Evolutionary conservation across 2,329 filamentous ascomycete genomes (phyloP).

Genomic region (Penicillium sp.): DNA sequence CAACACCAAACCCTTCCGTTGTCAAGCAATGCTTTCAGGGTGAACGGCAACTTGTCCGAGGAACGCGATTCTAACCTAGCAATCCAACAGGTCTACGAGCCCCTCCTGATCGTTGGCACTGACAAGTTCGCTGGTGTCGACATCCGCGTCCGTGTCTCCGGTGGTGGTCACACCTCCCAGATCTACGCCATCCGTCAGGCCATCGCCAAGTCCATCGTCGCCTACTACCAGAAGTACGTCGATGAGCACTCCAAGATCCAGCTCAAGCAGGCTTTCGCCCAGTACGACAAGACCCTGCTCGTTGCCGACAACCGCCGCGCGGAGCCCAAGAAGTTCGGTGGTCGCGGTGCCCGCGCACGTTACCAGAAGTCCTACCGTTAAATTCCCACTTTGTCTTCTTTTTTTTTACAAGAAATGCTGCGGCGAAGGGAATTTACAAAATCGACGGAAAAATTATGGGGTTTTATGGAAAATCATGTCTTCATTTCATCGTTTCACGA

Average conservation of each 20-base stretch:
- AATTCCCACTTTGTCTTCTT: constrained; percentile 33
- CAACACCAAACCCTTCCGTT: constrained; percentile 1
- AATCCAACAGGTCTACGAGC: constrained; percentile 83
- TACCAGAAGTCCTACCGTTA: constrained; percentile 99
- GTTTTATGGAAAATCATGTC: constrained; percentile 20
- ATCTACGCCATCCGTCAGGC: constrained; percentile 99
- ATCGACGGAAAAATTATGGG: constrained; percentile 17
- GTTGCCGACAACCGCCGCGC: constrained; percentile 98
- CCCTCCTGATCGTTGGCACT: constrained; percentile 91
- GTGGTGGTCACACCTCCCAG: constrained; percentile 97
- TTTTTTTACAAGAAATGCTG: constrained; percentile 1
- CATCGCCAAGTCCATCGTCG: constrained; percentile 94
- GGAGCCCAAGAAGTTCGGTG: constrained; percentile 92
- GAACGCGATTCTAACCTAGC: not conserved
- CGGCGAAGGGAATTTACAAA: constrained; percentile 59
- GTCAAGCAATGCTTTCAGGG: not conserved
- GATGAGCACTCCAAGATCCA: constrained; percentile 99
- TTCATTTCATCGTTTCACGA: constrained; percentile 25
- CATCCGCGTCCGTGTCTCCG: constrained; percentile 93
- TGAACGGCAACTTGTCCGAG: constrained; percentile 1
- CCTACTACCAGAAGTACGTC: constrained; percentile 99
- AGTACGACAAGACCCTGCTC: constrained; percentile 95
- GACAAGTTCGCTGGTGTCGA: constrained; percentile 98
- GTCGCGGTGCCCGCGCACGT: constrained; percentile 87
- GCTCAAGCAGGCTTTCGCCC: constrained; percentile 93